These are phyloP conservation scores for Drechmeria coniospora DNA, from an alignment of 2,329 filamentous ascomycete genomes.

Conservation along the genomic window DNA sequence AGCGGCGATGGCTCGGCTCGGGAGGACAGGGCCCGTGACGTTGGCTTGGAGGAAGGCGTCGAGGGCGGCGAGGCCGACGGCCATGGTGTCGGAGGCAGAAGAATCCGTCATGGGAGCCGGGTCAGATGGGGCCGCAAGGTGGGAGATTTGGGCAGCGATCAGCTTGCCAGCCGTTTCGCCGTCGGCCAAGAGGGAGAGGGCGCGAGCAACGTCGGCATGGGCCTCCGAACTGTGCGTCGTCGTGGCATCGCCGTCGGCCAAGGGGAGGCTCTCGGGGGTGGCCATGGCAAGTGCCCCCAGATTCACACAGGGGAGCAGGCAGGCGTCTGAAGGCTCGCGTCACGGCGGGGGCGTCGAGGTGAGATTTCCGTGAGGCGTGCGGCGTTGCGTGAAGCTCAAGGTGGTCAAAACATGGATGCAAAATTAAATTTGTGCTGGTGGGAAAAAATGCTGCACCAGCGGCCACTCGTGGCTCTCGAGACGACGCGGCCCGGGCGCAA, in stretches of 20 bases:
- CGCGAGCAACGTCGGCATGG: constrained; percentile 4
- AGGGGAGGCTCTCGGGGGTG: not conserved
- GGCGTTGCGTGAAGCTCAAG: too few relatives aligned
- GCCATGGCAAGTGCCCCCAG: not conserved
- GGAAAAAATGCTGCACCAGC: too few relatives aligned
- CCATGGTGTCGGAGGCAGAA: constrained; percentile 7
- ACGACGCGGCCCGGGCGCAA: too few relatives aligned
- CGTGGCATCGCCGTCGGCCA: not conserved
- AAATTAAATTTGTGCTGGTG: too few relatives aligned
- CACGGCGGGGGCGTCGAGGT: too few relatives aligned
- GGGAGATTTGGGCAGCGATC: constrained; percentile 3
- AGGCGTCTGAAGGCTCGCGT: too few relatives aligned
- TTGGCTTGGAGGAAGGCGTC: constrained; percentile 74
- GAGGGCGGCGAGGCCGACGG: constrained; percentile 28
- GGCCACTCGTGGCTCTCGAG: too few relatives aligned
- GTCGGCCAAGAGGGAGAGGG: constrained; percentile 5
- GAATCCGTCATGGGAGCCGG: not conserved
- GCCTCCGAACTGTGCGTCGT: constrained; percentile 1
- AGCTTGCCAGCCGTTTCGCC: constrained; percentile 3
- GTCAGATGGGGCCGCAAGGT: not conserved
- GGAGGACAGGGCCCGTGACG: constrained; percentile 72
- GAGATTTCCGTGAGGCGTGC: too few relatives aligned
- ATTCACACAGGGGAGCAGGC: not conserved
- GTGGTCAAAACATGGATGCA: too few relatives aligned
- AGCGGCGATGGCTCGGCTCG: constrained; percentile 7